Percentiles rank a stretch among this genome's conserved stretches.
phyloP scores from a whole-genome alignment of 2,329 filamentous ascomycete genomes.

The Colletotrichum phormii region DNA sequence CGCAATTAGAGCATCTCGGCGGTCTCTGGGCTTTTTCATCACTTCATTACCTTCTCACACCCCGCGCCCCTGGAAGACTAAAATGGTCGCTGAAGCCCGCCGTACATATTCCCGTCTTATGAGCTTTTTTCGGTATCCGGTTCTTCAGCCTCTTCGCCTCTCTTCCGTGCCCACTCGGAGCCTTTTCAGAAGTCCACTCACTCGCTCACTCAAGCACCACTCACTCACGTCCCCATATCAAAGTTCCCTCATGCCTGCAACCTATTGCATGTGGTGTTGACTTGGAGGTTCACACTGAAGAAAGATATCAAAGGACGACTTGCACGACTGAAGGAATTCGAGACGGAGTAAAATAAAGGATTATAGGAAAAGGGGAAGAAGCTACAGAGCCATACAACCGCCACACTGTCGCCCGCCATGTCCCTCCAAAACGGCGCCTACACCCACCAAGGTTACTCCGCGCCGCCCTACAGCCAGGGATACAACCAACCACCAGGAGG shows the following conservation, averaged over 20 bases:
- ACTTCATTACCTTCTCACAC: background rate
- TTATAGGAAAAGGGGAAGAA: background rate
- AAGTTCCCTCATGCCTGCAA: background rate
- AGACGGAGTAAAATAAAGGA: background rate
- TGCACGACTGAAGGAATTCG: background rate
- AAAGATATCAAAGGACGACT: background rate
- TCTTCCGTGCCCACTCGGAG: background rate
- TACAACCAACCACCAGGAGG: constrained; percentile 29
- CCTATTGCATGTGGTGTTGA: background rate
- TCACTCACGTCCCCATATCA: background rate
- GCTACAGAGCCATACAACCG: background rate
- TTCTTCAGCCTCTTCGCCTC: background rate
- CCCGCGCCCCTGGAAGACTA: background rate
- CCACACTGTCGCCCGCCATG: constrained; percentile 1
- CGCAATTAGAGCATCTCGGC: background rate
- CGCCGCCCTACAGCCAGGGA: constrained; percentile 34
- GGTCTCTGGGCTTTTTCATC: background rate
- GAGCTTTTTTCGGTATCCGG: background rate
- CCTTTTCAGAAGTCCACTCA: background rate
- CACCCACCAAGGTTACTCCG: constrained; percentile 28
- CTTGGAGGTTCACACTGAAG: background rate
- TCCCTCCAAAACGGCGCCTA: constrained; percentile 30
- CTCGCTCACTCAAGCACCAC: background rate
- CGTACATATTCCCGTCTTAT: background rate
- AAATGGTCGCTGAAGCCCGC: background rate